Evolutionary conservation across 257 asterid genomes (phyloP), one percentile per base, ranked within the genome.

Genomic region (Lycium barbarum): DNA sequence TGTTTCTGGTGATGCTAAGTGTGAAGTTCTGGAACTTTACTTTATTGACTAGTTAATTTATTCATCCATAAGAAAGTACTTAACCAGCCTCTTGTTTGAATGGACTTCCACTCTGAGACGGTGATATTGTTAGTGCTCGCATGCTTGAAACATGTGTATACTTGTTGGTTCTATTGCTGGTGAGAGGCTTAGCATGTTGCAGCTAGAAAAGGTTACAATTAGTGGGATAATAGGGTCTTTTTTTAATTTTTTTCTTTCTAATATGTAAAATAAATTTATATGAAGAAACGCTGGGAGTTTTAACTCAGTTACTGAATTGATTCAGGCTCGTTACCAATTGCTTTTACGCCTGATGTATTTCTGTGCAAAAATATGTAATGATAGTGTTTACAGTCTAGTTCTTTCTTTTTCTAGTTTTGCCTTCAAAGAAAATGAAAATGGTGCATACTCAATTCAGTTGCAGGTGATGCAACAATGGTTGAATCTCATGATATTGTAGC

Each of bases 401-500:
- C 55, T n/a, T 18, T n/a, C 57, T 26, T 53, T 78, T 53, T 78
- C 65, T 78, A 14, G 82, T 78, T 78, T 76, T 76, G 26, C 65
- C 9, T 14, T 26, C 9, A 76, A 76, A 14, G 45, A 26, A 76
- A 76, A 22, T 76, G 17, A 76, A 43, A 76, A 76, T 13, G 82
- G 65, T 76, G 47, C 57, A 71, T 12, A 51, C 82, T 76, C 70
- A 62, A 81, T 83, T 84, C 88, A 88, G 91, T 86, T 63, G 65
- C 87, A 76, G 90, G 92, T 47, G 91, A 83, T 9, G 91, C 86
- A 78, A 87, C 88, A 80, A 17, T 86, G 83, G 47, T 22, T 65
- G 94, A 88, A 84, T 86, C 88, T 58, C 89, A 65, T 81, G 88
- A 85, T 63, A 49, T 11, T 53, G 88, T 85, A 85, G 80, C 86